Evolutionary conservation across 129 eudicot genomes (phyloP).

Genomic region (Pseudognaphalium luteoalbum): DNA sequence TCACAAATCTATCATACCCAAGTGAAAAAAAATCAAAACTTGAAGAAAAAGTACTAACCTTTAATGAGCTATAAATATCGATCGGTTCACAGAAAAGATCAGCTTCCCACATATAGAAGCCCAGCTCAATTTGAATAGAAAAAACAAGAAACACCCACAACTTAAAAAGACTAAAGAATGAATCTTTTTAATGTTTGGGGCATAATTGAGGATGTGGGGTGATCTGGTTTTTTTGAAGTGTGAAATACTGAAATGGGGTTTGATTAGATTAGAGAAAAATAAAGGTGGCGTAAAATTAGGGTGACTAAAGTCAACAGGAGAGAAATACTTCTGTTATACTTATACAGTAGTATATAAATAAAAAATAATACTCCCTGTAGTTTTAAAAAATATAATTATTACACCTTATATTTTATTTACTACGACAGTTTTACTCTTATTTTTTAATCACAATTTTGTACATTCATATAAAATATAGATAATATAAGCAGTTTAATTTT

Average conservation of each 20-base stretch:
- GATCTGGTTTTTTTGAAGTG: background rate
- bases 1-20: slow-evolving; percentile 4
- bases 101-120: background rate
- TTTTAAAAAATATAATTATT: no score
- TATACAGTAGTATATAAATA: no score
- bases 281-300: slow-evolving; percentile 6
- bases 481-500: no score
- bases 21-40: background rate
- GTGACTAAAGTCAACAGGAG: slow-evolving; percentile 7
- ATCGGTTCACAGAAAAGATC: background rate
- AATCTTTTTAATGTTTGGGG: background rate
- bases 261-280: background rate
- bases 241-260: slow-evolving; percentile 8
- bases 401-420: no score
- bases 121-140: background rate
- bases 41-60: background rate
- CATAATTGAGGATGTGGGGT: background rate
- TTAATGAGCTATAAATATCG: background rate
- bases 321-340: no score
- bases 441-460: no score
- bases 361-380: background rate
- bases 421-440: no score
- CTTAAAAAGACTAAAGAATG: background rate
- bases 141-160: background rate
- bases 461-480: no score